Percentiles rank a stretch among this genome's conserved stretches.
Evolutionary conservation across 441 rosid genomes (phyloP).

Genomic region (Heliophila coronopifolia): DNA sequence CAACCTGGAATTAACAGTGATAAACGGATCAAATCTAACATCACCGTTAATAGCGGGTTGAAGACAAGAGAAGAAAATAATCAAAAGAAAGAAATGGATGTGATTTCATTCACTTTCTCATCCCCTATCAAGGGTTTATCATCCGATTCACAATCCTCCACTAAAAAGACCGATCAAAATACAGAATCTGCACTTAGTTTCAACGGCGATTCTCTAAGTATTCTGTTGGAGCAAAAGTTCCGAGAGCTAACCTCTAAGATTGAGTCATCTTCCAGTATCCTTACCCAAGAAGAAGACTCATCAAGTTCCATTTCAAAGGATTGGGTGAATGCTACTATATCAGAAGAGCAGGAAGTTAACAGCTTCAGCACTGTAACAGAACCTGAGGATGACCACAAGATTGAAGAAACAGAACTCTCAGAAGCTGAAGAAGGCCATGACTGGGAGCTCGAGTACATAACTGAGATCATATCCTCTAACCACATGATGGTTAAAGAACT

Average conservation of each 20-base stretch:
- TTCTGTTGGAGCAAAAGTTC: slow-evolving; percentile 74
- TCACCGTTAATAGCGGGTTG: slow-evolving; percentile 31
- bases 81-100: slow-evolving; percentile 53
- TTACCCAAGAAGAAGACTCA: slow-evolving; percentile 42
- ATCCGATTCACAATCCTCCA: slow-evolving; percentile 25
- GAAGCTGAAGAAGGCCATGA: slow-evolving; percentile 28
- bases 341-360: too few relatives aligned
- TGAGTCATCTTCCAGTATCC: slow-evolving; percentile 48
- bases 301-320: slow-evolving; percentile 40
- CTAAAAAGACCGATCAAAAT: slow-evolving; percentile 20
- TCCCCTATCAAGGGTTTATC: slow-evolving; percentile 56
- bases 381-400: slow-evolving; percentile 20
- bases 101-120: slow-evolving; percentile 84
- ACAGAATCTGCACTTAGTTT: slow-evolving; percentile 24
- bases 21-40: slow-evolving; percentile 34
- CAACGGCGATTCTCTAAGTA: slow-evolving; percentile 49
- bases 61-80: slow-evolving; percentile 27
- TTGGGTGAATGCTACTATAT: slow-evolving; percentile 25
- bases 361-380: slow-evolving; percentile 18
- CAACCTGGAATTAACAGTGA: slow-evolving; percentile 30
- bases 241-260: slow-evolving; percentile 58
- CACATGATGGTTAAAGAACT: slow-evolving; percentile 40
- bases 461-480: slow-evolving; percentile 30
- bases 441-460: slow-evolving; percentile 60
- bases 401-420: slow-evolving; percentile 37